These are phyloP conservation scores for Hypocreales sp. DNA, from an alignment of 2,329 filamentous ascomycete genomes.

Conservation along the genomic window DNA sequence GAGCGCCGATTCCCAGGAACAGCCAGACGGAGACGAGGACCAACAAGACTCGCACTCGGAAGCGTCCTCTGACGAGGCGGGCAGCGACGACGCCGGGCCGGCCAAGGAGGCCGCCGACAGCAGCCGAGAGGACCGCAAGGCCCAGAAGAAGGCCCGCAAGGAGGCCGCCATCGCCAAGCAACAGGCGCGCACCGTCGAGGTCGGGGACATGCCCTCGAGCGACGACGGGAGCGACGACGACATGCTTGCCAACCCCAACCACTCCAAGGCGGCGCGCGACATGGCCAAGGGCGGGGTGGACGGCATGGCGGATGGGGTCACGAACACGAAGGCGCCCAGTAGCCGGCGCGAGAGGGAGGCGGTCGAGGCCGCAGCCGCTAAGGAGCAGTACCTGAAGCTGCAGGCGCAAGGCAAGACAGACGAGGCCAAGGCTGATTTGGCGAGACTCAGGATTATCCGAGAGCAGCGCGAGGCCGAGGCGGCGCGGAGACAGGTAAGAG, in stretches of 20 bases:
- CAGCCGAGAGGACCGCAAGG: constrained; percentile 76
- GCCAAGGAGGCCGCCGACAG: constrained; percentile 27
- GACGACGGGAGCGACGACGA: constrained; percentile 46
- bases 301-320: constrained; percentile 36
- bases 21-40: constrained; percentile 34
- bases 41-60: constrained; percentile 35
- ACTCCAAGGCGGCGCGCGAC: constrained; percentile 57
- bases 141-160: constrained; percentile 80
- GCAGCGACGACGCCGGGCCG: constrained; percentile 31
- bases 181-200: constrained; percentile 55
- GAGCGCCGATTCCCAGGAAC: constrained; percentile 40
- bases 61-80: constrained; percentile 35
- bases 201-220: constrained; percentile 72
- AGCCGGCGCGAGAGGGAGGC: constrained; percentile 52
- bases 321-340: constrained; percentile 31
- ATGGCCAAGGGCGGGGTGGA: constrained; percentile 32
- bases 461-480: constrained; percentile 79
- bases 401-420: constrained; percentile 95
- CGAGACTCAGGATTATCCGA: constrained; percentile 63
- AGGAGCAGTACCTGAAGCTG: constrained; percentile 80
- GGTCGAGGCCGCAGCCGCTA: constrained; percentile 71
- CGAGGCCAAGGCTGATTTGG: constrained; percentile 79
- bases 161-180: constrained; percentile 71
- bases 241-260: constrained; percentile 85
- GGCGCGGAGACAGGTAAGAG: constrained; percentile 57